Evolutionary conservation across 331 rosid genomes (phyloP), one percentile per base, ranked within the genome.

Genomic region (Rosa hybrid): DNA sequence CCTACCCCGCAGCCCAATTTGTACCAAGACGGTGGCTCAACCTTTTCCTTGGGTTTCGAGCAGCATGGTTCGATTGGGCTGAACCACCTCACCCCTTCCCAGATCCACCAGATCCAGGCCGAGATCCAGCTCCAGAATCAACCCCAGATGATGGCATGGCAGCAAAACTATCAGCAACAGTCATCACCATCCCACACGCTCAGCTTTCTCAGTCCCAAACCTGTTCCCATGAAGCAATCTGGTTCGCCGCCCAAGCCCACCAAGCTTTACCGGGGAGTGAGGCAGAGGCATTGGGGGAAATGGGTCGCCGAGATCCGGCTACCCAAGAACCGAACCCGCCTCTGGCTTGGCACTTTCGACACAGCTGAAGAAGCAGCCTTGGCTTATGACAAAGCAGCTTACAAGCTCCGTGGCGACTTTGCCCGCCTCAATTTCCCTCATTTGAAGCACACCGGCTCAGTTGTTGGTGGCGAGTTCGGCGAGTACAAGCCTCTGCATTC

Each of bases 291-390:
- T 77, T 96, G 99, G 99, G 99, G 99, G 0, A 96, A 96, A 73
- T 96, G 99, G 99, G 99, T 96, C 1, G 99, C 99, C 0, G 99
- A 96, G 92, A 96, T 96, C 23, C 86, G 99, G 9, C 97, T 96
- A 4, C 99, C 99, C 0, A 90, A 90, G 89, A 93, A 96, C 84
- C 94, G 99, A 0, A 91, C 99, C 1, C 88, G 99, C 56, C 98
- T 96, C 16, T 96, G 99, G 99, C 94, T 96, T 0, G 99, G 99
- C 0, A 96, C 99, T 59, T 96, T 91, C 53, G 99, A 96, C 71
- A 96, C 99, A 0, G 99, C 99, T 0, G 98, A 96, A 75, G 99
- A 96, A 87, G 99, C 99, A 7, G 99, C 99, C 63, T 48, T 96
- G 88, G 99, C 99, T 10, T 96, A 96, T 77, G 99, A 96, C 79